These are phyloP conservation scores for Lentinula aciculospora DNA, from an alignment of 768 basidiomycete species.

Conservation along the genomic window DNA sequence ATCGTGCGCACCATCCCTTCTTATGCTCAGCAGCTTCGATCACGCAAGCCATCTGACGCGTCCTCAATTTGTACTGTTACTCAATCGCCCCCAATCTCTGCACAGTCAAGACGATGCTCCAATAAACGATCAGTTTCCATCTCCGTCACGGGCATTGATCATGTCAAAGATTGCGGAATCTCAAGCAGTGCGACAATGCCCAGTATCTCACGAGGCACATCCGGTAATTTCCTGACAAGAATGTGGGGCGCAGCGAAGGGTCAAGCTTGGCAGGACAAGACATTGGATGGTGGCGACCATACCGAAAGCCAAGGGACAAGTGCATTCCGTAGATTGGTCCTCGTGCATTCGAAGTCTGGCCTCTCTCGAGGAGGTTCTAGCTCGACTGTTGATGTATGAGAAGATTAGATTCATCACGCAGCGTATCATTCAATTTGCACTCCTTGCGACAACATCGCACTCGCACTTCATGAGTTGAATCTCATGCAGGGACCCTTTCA, in stretches of 20 bases:
- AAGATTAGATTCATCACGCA: neutral
- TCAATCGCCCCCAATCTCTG: constrained; percentile 17
- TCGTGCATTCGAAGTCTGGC: constrained; percentile 20
- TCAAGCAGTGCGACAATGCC: constrained; percentile 35
- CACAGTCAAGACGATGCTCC: constrained; percentile 8
- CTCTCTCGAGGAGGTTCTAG: constrained; percentile 1
- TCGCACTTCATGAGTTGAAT: neutral
- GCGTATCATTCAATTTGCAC: neutral
- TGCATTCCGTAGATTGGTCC: constrained; percentile 24
- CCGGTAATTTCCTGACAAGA: constrained; percentile 58
- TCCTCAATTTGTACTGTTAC: constrained; percentile 46
- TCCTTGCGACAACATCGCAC: neutral
- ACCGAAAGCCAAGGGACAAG: constrained; percentile 14
- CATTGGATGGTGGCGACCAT: constrained; percentile 10
- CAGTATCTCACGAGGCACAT: constrained; percentile 21
- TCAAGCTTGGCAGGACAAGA: constrained; percentile 19
- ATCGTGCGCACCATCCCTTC: constrained; percentile 41
- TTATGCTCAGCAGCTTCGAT: constrained; percentile 26
- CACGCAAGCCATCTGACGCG: constrained; percentile 44
- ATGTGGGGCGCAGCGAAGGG: constrained; percentile 67
- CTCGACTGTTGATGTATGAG: neutral
- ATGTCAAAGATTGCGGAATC: constrained; percentile 7
- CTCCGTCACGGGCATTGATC: neutral
- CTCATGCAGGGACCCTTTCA: neutral
- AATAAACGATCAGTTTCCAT: constrained; percentile 22